These are phyloP conservation scores for Crotalaria pallida DNA, from an alignment of 306 rosid species.

Conservation along the genomic window DNA sequence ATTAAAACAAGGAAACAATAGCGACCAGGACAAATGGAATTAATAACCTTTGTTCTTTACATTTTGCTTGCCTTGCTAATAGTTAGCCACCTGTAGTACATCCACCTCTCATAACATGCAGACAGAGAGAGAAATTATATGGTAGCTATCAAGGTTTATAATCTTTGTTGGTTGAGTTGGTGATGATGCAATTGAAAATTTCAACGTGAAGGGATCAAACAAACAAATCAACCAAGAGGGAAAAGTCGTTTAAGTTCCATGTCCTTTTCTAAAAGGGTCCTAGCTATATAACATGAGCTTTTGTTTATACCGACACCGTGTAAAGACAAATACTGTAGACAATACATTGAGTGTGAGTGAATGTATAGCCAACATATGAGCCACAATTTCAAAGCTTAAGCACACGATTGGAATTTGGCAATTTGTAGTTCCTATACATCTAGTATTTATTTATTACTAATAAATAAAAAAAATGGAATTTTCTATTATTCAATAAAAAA, in stretches of 20 bases:
- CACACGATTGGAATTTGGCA: background rate
- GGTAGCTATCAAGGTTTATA: background rate
- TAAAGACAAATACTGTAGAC: too few species aligned
- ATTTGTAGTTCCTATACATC: too few species aligned
- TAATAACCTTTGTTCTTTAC: background rate
- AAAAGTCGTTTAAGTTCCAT: background rate
- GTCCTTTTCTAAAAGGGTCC: background rate
- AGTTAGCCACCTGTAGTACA: background rate
- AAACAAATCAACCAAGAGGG: background rate
- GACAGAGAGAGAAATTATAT: background rate
- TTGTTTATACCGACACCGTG: background rate
- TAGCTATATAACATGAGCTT: background rate
- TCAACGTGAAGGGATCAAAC: background rate
- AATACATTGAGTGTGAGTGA: background rate
- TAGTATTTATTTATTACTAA: too few species aligned
- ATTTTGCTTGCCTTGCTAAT: background rate
- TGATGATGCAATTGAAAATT: slow-evolving; percentile 23
- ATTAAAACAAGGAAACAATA: background rate
- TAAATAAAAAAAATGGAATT: too few species aligned
- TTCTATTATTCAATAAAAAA: too few species aligned
- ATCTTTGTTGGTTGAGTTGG: too few species aligned
- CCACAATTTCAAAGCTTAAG: background rate
- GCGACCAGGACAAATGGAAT: background rate
- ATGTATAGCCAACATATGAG: background rate
- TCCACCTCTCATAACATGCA: background rate